Percentiles rank a stretch among this genome's conserved stretches.
Conservation (phyloP, 2,329 filamentous ascomycete species). For the Onygena corvina region DNA sequence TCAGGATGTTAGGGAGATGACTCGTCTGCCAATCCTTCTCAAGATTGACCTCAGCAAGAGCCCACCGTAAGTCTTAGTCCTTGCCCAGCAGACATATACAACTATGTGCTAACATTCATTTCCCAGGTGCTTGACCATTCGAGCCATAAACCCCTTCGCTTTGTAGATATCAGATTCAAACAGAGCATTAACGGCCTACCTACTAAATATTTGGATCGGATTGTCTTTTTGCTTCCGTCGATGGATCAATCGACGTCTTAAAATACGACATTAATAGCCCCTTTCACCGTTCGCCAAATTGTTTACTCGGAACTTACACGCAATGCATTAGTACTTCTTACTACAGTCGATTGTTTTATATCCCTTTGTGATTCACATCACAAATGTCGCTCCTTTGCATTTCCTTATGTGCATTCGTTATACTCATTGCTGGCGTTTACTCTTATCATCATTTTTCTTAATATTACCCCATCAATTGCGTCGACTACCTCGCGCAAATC, state of each 20-base stretch:
- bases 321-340: neutral
- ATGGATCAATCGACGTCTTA: neutral
- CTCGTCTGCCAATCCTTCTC: slow-evolving; percentile 87
- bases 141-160: slow-evolving; percentile 41
- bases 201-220: neutral
- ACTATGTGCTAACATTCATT: neutral
- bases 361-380: neutral
- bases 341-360: neutral
- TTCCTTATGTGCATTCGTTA: neutral
- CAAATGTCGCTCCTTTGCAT: neutral
- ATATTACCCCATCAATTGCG: neutral
- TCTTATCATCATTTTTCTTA: neutral
- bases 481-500: neutral
- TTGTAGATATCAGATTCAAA: slow-evolving; percentile 23
- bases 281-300: neutral
- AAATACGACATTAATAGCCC: neutral
- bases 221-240: neutral
- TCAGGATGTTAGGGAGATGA: slow-evolving; percentile 97
- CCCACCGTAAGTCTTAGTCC: slow-evolving; percentile 69
- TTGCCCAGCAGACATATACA: neutral
- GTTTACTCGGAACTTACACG: neutral
- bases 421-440: slow-evolving; percentile 4
- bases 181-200: neutral
- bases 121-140: slow-evolving; percentile 38
- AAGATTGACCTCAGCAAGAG: slow-evolving; percentile 98